Conservation (phyloP, 306 rosid genomes). For the Casuarina cunninghamiana region DNA sequence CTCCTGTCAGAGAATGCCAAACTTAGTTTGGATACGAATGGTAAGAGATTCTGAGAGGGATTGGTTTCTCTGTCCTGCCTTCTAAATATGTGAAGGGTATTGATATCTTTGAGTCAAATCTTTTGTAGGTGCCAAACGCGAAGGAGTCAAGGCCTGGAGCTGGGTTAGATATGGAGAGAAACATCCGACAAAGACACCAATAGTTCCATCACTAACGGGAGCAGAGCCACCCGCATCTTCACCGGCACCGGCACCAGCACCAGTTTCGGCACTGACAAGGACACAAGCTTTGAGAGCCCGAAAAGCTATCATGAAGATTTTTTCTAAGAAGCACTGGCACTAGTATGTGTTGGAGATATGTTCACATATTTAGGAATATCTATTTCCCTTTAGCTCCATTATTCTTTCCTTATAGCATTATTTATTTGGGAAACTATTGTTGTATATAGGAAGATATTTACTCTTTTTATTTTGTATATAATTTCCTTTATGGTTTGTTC, state of each 20-base stretch:
- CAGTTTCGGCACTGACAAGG: slow-evolving; percentile 7
- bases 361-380: too few species aligned
- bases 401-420: too few species aligned
- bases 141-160: slow-evolving; percentile 49
- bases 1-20: slow-evolving; percentile 69
- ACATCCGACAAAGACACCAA: slow-evolving; percentile 13
- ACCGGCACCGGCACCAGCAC: slow-evolving; percentile 30
- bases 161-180: slow-evolving; percentile 38
- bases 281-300: not conserved
- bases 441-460: too few species aligned
- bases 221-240: slow-evolving; percentile 34
- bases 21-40: slow-evolving; percentile 20
- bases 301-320: slow-evolving; percentile 24
- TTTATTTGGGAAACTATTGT: too few species aligned
- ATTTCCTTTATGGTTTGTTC: too few species aligned
- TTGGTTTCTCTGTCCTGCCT: not conserved
- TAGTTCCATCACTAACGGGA: not conserved
- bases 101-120: slow-evolving; percentile 15
- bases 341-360: too few species aligned
- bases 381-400: too few species aligned
- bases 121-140: slow-evolving; percentile 45
- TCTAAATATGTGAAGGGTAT: not conserved
- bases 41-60: slow-evolving; percentile 15
- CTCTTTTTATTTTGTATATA: too few species aligned
- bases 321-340: slow-evolving; percentile 30